Conservation (phyloP, 305 asterid species). For the Euphrasia arctica region DNA sequence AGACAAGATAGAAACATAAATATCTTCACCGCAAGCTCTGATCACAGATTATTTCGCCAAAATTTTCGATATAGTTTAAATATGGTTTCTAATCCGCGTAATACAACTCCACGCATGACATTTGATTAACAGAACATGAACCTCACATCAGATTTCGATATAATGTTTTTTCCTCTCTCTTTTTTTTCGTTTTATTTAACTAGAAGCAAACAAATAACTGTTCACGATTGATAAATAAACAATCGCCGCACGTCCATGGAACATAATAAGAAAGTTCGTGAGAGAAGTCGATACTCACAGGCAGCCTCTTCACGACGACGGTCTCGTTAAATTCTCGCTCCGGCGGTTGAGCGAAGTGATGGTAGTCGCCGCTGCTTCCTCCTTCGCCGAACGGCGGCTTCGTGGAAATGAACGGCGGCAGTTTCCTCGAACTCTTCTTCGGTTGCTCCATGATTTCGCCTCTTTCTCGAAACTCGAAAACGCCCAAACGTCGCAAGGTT, state of each 20-base stretch:
- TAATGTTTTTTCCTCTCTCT: too few relatives aligned
- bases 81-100: not conserved
- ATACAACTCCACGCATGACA: slow-evolving; percentile 4
- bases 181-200: slow-evolving; percentile 1
- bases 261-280: slow-evolving; percentile 5
- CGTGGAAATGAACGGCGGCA: not conserved
- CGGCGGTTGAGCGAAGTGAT: not conserved
- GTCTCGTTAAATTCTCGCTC: not conserved
- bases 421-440: slow-evolving; percentile 27
- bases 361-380: not conserved
- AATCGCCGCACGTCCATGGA: not conserved
- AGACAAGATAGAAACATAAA: not conserved
- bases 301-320: not conserved
- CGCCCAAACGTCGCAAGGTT: not conserved
- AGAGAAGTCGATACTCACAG: slow-evolving; percentile 2
- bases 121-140: not conserved
- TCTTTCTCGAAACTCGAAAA: slow-evolving; percentile 16
- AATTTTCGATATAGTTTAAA: too few relatives aligned
- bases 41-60: not conserved
- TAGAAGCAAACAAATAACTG: slow-evolving; percentile 9
- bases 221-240: not conserved
- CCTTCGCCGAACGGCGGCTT: not conserved
- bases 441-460: slow-evolving; percentile 43
- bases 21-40: not conserved
- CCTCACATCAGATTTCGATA: too few relatives aligned